phyloP scores from a whole-genome alignment of 2,329 filamentous ascomycete species.

The Aspergillus ibericus region DNA sequence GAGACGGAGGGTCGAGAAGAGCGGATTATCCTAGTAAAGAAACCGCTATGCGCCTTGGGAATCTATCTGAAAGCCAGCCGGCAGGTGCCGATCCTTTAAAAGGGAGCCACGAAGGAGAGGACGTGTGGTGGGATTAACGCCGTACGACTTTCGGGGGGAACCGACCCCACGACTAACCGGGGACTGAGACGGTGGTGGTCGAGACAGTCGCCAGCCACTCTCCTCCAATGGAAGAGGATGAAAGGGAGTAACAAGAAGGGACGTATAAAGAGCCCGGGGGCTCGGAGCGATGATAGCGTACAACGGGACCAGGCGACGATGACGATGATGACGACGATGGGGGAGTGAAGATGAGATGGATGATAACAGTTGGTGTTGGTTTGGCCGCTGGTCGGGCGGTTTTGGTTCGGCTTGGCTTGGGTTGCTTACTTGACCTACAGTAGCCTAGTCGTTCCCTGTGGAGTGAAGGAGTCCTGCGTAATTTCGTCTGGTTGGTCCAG shows the following conservation, averaged over 20 bases:
- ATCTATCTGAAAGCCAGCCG: neutral
- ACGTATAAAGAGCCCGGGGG: slow-evolving; percentile 9
- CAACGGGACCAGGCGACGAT: neutral
- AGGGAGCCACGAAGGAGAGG: slow-evolving; percentile 3
- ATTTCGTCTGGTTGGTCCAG: neutral
- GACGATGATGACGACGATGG: slow-evolving; percentile 1
- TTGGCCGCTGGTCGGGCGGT: neutral
- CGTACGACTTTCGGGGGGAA: slow-evolving; percentile 4
- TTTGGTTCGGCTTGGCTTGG: neutral
- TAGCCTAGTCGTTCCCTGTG: neutral
- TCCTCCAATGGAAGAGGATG: neutral
- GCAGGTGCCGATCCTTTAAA: slow-evolving; percentile 1
- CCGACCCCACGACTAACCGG: slow-evolving; percentile 11
- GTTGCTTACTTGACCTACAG: slow-evolving; percentile 2
- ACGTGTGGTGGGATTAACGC: slow-evolving; percentile 5
- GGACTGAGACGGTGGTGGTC: neutral
- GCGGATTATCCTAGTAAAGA: neutral
- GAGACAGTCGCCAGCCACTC: neutral
- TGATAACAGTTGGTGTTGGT: neutral
- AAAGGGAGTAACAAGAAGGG: slow-evolving; percentile 6
- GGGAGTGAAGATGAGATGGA: neutral
- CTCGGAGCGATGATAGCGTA: slow-evolving; percentile 1
- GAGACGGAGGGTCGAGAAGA: neutral
- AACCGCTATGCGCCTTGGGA: too few species aligned
- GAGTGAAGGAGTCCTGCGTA: neutral